Evolutionary conservation across 192 early-diverging fungal species (phyloP).

Genomic region (Podila horticola): DNA sequence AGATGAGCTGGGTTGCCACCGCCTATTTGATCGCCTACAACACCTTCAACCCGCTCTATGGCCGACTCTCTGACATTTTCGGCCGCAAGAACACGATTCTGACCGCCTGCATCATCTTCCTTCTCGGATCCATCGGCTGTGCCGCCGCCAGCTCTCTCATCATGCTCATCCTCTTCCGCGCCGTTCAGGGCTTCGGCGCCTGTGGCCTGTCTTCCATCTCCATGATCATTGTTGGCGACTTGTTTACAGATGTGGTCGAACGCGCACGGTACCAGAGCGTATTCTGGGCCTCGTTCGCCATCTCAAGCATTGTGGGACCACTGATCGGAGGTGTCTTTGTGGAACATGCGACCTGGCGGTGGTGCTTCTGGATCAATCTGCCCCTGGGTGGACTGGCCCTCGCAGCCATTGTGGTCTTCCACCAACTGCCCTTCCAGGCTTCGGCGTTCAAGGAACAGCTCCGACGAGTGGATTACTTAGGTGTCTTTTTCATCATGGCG

Average conservation of each 20-base stretch:
- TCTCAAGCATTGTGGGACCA: constrained; percentile 80
- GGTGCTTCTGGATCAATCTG: constrained; percentile 87
- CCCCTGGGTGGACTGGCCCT: constrained; percentile 77
- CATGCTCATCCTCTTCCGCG: constrained; percentile 76
- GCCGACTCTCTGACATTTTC: constrained; percentile 81
- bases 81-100: constrained; percentile 55
- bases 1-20: constrained; percentile 85
- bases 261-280: constrained; percentile 85
- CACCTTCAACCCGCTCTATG: constrained; percentile 82
- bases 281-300: constrained; percentile 78
- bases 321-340: constrained; percentile 88
- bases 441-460: constrained; percentile 67
- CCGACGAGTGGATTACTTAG: constrained; percentile 70
- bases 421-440: constrained; percentile 63
- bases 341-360: constrained; percentile 72
- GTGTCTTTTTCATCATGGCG: constrained; percentile 53
- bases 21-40: constrained; percentile 76
- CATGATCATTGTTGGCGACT: constrained; percentile 84
- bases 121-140: constrained; percentile 54
- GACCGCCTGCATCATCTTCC: constrained; percentile 38
- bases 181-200: constrained; percentile 84
- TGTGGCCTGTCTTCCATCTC: constrained; percentile 76
- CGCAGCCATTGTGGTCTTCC: constrained; percentile 59
- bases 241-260: constrained; percentile 78
- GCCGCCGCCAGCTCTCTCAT: constrained; percentile 57